Evolutionary conservation across 2,329 filamentous ascomycete species (phyloP).

Genomic region (Pestalotiopsis sp.): DNA sequence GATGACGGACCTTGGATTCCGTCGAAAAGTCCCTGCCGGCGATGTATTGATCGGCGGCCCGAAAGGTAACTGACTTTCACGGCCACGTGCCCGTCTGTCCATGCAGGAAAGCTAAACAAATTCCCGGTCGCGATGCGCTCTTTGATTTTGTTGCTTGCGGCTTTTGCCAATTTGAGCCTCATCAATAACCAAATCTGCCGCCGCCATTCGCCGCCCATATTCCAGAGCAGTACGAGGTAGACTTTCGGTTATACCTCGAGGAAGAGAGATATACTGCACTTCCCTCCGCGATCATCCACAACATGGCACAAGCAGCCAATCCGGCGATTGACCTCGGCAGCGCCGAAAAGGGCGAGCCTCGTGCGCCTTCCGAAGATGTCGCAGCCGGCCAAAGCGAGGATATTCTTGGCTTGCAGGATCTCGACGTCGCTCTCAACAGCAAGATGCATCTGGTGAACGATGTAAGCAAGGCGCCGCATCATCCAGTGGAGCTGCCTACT

Average conservation of each 20-base stretch:
- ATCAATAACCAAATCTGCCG: too few relatives aligned
- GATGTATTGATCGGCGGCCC: too few relatives aligned
- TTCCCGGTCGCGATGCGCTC: too few relatives aligned
- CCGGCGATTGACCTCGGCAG: background rate
- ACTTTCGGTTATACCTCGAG: background rate
- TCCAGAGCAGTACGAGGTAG: background rate
- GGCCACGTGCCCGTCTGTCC: too few relatives aligned
- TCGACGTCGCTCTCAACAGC: conserved; percentile 61
- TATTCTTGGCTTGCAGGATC: conserved; percentile 55
- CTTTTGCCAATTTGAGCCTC: too few relatives aligned
- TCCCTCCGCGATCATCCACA: background rate
- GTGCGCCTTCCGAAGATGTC: conserved; percentile 1
- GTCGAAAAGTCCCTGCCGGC: too few relatives aligned
- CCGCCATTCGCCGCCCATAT: background rate
- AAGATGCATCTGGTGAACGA: conserved; percentile 73
- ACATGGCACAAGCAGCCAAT: background rate
- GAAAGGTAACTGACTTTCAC: too few relatives aligned
- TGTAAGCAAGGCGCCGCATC: conserved; percentile 36
- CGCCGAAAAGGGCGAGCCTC: background rate
- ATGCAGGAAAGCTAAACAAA: too few relatives aligned
- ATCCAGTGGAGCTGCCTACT: background rate
- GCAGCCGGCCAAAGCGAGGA: conserved; percentile 38
- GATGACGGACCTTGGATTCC: too few relatives aligned
- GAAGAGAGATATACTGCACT: background rate
- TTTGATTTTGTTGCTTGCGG: too few relatives aligned